A percentile compares a stretch with the other conserved stretches of the same genome.
Evolutionary conservation across 2,329 filamentous ascomycete species (phyloP).

Genomic region (Sporothrix dimorphospora): DNA sequence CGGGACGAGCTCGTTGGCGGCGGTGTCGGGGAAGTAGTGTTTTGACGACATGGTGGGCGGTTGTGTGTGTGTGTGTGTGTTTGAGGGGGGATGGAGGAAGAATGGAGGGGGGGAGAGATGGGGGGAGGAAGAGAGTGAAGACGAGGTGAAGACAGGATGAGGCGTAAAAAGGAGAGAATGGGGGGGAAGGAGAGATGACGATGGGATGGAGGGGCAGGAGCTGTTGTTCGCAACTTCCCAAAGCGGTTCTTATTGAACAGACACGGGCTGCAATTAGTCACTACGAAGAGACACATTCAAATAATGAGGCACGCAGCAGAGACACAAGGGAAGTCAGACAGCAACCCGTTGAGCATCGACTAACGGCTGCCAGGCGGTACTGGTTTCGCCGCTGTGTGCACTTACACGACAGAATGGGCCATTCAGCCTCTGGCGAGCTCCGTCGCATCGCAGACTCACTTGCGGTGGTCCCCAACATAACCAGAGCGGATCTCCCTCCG

Average conservation of each 20-base stretch:
- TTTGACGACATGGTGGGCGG: constrained; percentile 52
- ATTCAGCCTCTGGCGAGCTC: not conserved
- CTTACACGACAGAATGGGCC: not conserved
- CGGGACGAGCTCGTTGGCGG: constrained; percentile 58
- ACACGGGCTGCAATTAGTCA: not conserved
- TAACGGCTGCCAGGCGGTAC: not conserved
- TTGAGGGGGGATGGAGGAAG: not conserved
- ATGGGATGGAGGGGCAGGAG: not conserved
- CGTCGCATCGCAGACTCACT: not conserved
- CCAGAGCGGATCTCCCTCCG: not conserved
- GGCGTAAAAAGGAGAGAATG: not conserved
- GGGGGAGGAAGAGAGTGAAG: not conserved
- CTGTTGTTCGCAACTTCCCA: constrained; percentile 8
- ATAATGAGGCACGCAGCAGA: not conserved
- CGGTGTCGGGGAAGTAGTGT: constrained; percentile 52
- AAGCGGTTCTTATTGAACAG: constrained; percentile 6
- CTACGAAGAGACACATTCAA: not conserved
- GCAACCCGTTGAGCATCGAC: not conserved
- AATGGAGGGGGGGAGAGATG: not conserved
- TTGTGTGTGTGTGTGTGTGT: too few species aligned
- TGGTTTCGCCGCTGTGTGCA: not conserved
- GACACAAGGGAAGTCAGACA: not conserved
- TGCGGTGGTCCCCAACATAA: not conserved
- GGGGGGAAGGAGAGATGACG: not conserved
- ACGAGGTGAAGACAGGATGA: not conserved